phyloP scores from a whole-genome alignment of 805 yeast species.

The Wickerhamomyces silvicola region DNA sequence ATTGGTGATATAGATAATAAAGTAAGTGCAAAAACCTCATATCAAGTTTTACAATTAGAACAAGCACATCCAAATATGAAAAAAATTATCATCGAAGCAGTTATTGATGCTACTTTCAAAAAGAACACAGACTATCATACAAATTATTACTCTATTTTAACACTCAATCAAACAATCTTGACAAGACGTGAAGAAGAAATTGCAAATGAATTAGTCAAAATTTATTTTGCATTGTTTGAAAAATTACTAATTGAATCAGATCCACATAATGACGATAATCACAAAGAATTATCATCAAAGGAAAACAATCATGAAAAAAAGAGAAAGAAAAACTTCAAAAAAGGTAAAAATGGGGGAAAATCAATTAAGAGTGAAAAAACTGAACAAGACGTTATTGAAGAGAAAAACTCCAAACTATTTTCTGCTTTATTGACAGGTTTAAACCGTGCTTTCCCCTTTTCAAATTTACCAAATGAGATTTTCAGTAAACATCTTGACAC shows the following conservation, averaged over 20 bases:
- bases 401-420: constrained; percentile 76
- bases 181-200: constrained; percentile 70
- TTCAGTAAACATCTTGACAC: constrained; percentile 77
- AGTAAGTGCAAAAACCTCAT: constrained; percentile 85
- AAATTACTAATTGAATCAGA: constrained; percentile 70
- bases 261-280: constrained; percentile 34
- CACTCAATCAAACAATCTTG: constrained; percentile 88
- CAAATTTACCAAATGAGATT: constrained; percentile 62
- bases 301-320: constrained; percentile 49
- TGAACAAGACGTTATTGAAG: constrained; percentile 62
- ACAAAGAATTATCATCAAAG: constrained; percentile 30
- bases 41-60: constrained; percentile 68
- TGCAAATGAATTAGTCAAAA: constrained; percentile 76
- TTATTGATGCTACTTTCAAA: constrained; percentile 74
- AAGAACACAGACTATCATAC: constrained; percentile 78
- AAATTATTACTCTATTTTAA: constrained; percentile 78
- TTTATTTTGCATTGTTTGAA: constrained; percentile 84
- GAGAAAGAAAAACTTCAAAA: constrained; percentile 70
- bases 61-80: constrained; percentile 97
- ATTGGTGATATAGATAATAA: constrained; percentile 90
- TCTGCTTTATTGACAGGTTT: constrained; percentile 91
- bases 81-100: constrained; percentile 66
- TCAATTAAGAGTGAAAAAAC: constrained; percentile 63
- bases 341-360: constrained; percentile 84
- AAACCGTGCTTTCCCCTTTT: constrained; percentile 93